Percentiles rank a stretch among this genome's conserved stretches.
Evolutionary conservation across 192 early-diverging fungal species (phyloP).

Genomic region (Coemansia sp.): DNA sequence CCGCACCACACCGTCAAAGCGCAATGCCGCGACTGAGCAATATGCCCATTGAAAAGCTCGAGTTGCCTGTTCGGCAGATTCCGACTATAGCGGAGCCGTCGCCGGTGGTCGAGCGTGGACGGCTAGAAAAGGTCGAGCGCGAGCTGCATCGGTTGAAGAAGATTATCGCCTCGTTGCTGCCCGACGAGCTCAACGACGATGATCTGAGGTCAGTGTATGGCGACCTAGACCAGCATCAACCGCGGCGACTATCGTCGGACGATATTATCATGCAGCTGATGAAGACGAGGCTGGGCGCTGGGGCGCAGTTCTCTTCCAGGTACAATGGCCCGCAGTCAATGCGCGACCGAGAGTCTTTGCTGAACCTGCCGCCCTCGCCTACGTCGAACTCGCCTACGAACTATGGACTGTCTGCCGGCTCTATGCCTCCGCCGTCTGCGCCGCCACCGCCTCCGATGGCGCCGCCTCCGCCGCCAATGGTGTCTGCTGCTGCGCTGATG

Average conservation of each 20-base stretch:
- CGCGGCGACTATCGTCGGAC: conserved; percentile 22
- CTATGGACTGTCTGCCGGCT: conserved; percentile 2
- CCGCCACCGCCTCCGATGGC: conserved; percentile 24
- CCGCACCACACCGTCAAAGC: not conserved
- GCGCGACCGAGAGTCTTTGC: not conserved
- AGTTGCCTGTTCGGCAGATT: not conserved
- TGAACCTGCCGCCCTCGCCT: conserved; percentile 19
- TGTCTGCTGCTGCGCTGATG: conserved; percentile 7
- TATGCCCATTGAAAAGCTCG: not conserved
- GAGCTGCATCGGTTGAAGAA: conserved; percentile 50
- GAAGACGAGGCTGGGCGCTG: conserved; percentile 25
- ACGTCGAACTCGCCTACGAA: conserved; percentile 13
- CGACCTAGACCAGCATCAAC: conserved; percentile 29
- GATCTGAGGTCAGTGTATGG: conserved; percentile 54
- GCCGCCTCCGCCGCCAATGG: not conserved
- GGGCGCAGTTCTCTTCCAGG: conserved; percentile 5
- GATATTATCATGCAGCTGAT: conserved; percentile 39
- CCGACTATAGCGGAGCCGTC: not conserved
- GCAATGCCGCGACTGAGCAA: not conserved
- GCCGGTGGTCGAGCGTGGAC: conserved; percentile 33
- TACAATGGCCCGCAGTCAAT: not conserved
- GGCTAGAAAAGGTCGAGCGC: conserved; percentile 51
- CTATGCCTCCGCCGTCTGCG: conserved; percentile 16
- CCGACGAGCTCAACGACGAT: conserved; percentile 50
- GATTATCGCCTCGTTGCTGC: conserved; percentile 50